Conservation (phyloP, 2,329 filamentous ascomycete species). For the Cladosporium sp. region DNA sequence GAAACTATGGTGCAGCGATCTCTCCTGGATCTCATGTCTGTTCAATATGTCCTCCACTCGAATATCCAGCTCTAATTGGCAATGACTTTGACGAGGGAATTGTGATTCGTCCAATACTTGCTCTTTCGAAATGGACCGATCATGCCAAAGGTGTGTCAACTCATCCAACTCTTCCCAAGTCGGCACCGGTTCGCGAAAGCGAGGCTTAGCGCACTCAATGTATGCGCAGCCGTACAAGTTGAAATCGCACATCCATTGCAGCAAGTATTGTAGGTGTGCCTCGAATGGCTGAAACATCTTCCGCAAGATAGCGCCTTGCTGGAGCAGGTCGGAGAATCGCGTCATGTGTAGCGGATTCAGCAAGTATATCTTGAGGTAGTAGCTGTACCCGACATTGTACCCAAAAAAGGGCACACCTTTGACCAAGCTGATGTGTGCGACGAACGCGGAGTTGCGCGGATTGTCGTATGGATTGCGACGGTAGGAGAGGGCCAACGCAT, state of each 20-base stretch:
- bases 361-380: constrained; percentile 92
- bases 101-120: constrained; percentile 57
- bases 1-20: constrained; percentile 84
- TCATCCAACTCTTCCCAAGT: constrained; percentile 58
- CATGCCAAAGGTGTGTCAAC: constrained; percentile 71
- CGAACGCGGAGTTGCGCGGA: constrained; percentile 60
- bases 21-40: constrained; percentile 65
- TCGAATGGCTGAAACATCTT: constrained; percentile 85
- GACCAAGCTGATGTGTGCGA: constrained; percentile 84
- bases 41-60: constrained; percentile 86
- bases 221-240: constrained; percentile 94
- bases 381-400: constrained; percentile 85
- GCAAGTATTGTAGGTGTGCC: constrained; percentile 82
- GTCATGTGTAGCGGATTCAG: constrained; percentile 82
- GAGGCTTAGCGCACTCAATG: constrained; percentile 65
- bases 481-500: constrained; percentile 81
- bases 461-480: constrained; percentile 67
- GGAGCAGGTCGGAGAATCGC: constrained; percentile 78
- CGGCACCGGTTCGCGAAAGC: constrained; percentile 73
- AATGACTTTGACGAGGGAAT: constrained; percentile 78
- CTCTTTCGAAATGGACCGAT: constrained; percentile 58
- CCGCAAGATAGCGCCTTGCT: constrained; percentile 83
- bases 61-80: constrained; percentile 83
- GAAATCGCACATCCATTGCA: constrained; percentile 98
- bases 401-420: constrained; percentile 96